Conservation (phyloP, 345 rosid genomes). For the rapeseed (Brassica napus) region Da-Ae NC_063447.1:4571001-4571500, state of each 20-base stretch:
- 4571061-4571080: slow-evolving; percentile 34
- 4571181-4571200: slow-evolving; percentile 83
- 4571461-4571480: slow-evolving; percentile 72
- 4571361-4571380: slow-evolving; percentile 73
- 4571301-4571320: slow-evolving; percentile 58
- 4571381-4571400: slow-evolving; percentile 67
- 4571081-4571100: neutral
- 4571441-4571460: slow-evolving; percentile 98
- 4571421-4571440: slow-evolving; percentile 75
- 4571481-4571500: slow-evolving; percentile 83
- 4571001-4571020: slow-evolving; percentile 34
- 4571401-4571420: slow-evolving; percentile 63
- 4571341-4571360: slow-evolving; percentile 70
- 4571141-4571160: slow-evolving; percentile 51
- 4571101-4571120: slow-evolving; percentile 8
- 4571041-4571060: slow-evolving; percentile 37
- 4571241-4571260: slow-evolving; percentile 77
- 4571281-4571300: slow-evolving; percentile 60
- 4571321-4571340: slow-evolving; percentile 54
- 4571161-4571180: slow-evolving; percentile 59
- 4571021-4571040: slow-evolving; percentile 31
- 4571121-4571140: slow-evolving; percentile 38
- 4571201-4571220: slow-evolving; percentile 67
- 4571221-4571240: slow-evolving; percentile 81
- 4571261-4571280: slow-evolving; percentile 72